Conservation (phyloP, 805 yeast genomes). For the Pichia scutulata region DNA sequence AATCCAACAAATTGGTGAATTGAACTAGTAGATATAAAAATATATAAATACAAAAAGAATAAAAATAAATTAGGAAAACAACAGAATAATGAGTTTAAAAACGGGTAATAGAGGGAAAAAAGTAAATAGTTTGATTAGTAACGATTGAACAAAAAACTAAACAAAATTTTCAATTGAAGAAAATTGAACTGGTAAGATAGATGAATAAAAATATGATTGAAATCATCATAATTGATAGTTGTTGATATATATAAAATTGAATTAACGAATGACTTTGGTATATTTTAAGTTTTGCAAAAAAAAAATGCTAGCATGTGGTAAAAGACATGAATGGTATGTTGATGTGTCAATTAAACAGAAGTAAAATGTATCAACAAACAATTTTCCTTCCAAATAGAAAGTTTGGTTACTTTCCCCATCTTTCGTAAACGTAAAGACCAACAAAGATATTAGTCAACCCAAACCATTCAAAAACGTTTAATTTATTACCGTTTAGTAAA, state of each 20-base stretch:
- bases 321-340: background rate
- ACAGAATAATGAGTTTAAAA: no score
- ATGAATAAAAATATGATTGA: background rate
- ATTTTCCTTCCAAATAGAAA: background rate
- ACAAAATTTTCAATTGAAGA: no score
- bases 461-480: conserved; percentile 38
- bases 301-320: background rate
- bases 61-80: no score
- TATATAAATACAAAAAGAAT: no score
- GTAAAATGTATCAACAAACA: no score
- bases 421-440: conserved; percentile 58
- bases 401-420: conserved; percentile 35
- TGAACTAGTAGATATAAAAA: no score
- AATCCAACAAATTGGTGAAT: background rate
- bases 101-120: no score
- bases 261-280: background rate
- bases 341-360: background rate
- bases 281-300: no score
- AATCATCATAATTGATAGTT: background rate
- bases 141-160: no score
- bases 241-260: no score
- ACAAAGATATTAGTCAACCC: conserved; percentile 46
- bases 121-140: background rate
- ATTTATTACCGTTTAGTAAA: conserved; percentile 44
- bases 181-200: no score